These are phyloP conservation scores for Alternaria sp. DNA, from an alignment of 2,329 filamentous ascomycete species.

Conservation along the genomic window DNA sequence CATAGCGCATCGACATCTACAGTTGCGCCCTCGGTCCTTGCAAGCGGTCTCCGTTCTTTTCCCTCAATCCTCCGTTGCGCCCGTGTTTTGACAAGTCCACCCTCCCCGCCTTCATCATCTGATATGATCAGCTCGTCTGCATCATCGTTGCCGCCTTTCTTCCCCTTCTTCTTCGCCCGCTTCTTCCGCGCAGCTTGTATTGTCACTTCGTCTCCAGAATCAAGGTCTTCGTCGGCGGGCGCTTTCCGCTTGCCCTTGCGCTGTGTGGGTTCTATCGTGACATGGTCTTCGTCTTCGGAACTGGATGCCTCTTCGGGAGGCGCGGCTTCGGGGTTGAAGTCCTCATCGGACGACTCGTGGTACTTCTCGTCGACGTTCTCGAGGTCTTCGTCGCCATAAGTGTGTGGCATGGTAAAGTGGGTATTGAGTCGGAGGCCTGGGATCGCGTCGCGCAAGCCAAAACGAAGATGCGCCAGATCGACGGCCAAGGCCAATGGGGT, in stretches of 20 bases:
- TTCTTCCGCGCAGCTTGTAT: slow-evolving; percentile 67
- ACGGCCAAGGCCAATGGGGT: slow-evolving; percentile 15
- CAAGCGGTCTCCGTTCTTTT: slow-evolving; percentile 62
- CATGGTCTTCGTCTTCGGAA: slow-evolving; percentile 50
- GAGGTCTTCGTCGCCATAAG: slow-evolving; percentile 37
- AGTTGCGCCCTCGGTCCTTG: slow-evolving; percentile 66
- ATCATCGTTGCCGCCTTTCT: slow-evolving; percentile 27
- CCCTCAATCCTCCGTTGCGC: slow-evolving; percentile 71
- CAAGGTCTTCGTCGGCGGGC: slow-evolving; percentile 38
- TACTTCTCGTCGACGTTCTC: slow-evolving; percentile 53
- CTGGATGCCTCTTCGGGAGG: slow-evolving; percentile 58
- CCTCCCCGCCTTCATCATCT: slow-evolving; percentile 57
- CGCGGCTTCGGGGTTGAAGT: slow-evolving; percentile 74
- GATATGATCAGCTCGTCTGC: slow-evolving; percentile 33
- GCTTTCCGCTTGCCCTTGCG: slow-evolving; percentile 44
- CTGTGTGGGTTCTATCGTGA: slow-evolving; percentile 23
- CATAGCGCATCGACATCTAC: slow-evolving; percentile 75
- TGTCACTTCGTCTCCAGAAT: slow-evolving; percentile 74
- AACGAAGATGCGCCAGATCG: slow-evolving; percentile 20
- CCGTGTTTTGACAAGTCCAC: slow-evolving; percentile 73
- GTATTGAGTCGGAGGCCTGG: background rate
- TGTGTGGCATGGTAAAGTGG: slow-evolving; percentile 33
- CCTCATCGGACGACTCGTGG: slow-evolving; percentile 72
- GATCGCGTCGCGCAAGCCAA: slow-evolving; percentile 13
- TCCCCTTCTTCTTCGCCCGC: slow-evolving; percentile 50